Base-by-base conservation (phyloP, 2,329 filamentous ascomycete species). In the Fusarium denticulatum region DNA sequence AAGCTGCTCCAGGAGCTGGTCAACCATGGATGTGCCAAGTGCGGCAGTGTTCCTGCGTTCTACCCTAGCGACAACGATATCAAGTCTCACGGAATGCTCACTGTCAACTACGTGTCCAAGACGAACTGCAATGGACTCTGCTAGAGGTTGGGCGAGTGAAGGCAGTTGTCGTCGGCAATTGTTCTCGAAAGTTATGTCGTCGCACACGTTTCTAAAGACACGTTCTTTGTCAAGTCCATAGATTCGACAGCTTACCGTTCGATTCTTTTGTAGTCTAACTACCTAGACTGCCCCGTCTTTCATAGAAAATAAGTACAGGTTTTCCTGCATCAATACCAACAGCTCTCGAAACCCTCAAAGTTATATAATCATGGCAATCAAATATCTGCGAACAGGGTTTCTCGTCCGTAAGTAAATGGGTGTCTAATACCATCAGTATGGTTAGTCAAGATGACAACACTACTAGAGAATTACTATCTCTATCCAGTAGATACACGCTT, bases 231-330 rank as follows among this genome's bases (percentile, higher is more conserved):
- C 26, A 22, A 16, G 14, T 12, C 14, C 7, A 30, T 30, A 6
- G n/a, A 26, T 43, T 11, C 0, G 20, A 4, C 10, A 30, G 20
- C 8, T 3, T 12, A 30, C 5, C 20, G 6, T 30, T 47, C 45
- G 7, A 30, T 47, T n/a, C 45, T 12, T 12, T 16, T 5, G n/a
- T 47, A 16, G 26, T 30, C n/a, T 47, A 30, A 26, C 14, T 30
- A 12, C 4, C 20, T 47, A 47, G 20, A n/a, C 26, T 47, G 30
- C 16, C 7, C 14, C 6, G 8, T 22, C 26, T 30, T 47, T 47
- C 0, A 12, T 30, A n/a, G 4, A n/a, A 47, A 30, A 30, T 6
- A 11, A n/a, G 4, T 1, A 7, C 15, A 22, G 18, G 5, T 3
- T 46, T 46, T 28, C 13, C 20, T 11, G 9, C 9, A 47, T 15